Percentiles rank a stretch among this genome's conserved stretches.
phyloP scores from a whole-genome alignment of 148 eudicot species.

The Silene conica region DNA sequence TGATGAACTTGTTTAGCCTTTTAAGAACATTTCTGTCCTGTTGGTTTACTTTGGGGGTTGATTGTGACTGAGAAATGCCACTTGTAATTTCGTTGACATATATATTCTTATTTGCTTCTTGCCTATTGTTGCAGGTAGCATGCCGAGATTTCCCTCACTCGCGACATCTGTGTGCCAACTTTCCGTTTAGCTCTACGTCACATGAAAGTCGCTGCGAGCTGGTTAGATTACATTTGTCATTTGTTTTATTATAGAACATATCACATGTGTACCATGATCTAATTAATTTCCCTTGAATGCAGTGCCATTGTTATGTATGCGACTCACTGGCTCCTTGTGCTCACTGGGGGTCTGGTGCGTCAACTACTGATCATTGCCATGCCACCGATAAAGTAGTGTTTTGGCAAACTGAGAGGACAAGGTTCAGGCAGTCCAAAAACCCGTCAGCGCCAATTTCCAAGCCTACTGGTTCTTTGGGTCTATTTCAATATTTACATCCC shows the following conservation, averaged over 20 bases:
- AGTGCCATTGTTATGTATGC: constrained; percentile 98
- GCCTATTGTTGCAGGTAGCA: constrained; percentile 59
- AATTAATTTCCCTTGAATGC: constrained; percentile 26
- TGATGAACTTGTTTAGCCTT: neutral
- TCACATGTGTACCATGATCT: neutral
- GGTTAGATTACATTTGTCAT: constrained; percentile 30
- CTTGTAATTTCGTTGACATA: neutral
- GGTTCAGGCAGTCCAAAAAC: constrained; percentile 29
- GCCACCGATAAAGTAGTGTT: constrained; percentile 61
- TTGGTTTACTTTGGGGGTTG: neutral
- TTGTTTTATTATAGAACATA: neutral
- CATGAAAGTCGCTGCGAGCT: constrained; percentile 58
- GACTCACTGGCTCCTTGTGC: constrained; percentile 84
- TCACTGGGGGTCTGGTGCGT: constrained; percentile 60
- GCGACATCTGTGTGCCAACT: constrained; percentile 85
- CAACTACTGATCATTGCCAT: constrained; percentile 64
- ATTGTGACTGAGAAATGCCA: neutral
- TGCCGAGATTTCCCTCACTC: constrained; percentile 97
- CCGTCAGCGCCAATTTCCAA: constrained; percentile 29
- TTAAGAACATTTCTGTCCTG: neutral
- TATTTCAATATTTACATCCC: constrained; percentile 11
- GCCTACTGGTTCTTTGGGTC: constrained; percentile 19
- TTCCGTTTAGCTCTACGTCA: constrained; percentile 60
- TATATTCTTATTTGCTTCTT: constrained; percentile 10
- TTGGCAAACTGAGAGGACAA: constrained; percentile 58